Evolutionary conservation across 345 rosid species (phyloP).

Genomic region (Lumnitzera racemosa): DNA sequence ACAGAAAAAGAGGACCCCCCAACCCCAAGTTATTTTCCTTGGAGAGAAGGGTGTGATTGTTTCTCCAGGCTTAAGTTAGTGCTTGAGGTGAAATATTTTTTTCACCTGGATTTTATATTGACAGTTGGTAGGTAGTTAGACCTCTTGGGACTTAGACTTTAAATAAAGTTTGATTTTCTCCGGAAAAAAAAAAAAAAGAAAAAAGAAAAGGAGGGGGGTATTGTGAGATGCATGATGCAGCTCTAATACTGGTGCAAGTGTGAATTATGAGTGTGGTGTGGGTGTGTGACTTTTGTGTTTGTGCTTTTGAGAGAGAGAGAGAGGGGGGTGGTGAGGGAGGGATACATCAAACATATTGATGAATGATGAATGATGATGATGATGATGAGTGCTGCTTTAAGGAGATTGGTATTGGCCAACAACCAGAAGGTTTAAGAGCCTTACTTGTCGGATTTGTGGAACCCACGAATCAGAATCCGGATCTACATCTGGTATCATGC

Average conservation of each 20-base stretch:
- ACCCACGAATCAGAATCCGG: constrained; percentile 47
- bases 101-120: no score
- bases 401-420: constrained; percentile 27
- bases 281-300: background rate
- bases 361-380: background rate
- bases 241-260: background rate
- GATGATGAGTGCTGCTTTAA: background rate
- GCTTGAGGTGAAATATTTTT: no score
- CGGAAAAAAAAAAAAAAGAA: constrained; percentile 7
- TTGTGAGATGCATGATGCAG: background rate
- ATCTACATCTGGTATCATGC: constrained; percentile 24
- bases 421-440: constrained; percentile 27
- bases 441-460: constrained; percentile 39
- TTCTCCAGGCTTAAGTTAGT: no score
- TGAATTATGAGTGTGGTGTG: background rate
- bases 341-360: background rate
- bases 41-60: no score
- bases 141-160: constrained; percentile 24
- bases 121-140: background rate
- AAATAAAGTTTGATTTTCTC: constrained; percentile 18
- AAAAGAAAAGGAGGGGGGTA: no score
- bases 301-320: background rate
- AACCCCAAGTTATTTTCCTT: no score
- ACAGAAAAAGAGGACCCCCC: no score
- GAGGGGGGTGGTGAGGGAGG: no score